Evolutionary conservation across 305 asterid genomes (phyloP), one percentile per base, ranked within the genome.

Genomic region (Fraxinus albicans): DNA sequence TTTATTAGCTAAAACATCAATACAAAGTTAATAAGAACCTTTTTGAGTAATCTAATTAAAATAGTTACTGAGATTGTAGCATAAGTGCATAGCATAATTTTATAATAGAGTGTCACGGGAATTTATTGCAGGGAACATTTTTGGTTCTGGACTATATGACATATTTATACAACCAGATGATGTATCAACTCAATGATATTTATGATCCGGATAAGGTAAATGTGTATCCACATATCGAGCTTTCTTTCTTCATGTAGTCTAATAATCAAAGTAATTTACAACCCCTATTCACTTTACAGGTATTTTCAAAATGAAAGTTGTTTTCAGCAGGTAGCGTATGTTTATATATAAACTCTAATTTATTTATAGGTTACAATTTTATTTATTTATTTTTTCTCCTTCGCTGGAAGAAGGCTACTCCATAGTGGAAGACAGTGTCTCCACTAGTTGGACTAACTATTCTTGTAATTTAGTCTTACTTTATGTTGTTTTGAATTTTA

Each of bases 161-260:
- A 7, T 93, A 91, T 44, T 79, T 86, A 8, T 93, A 97, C 91
- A 87, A 90, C 73, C 88, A 90, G 81, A 93, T 94, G 94, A 85
- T 95, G 91, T 80, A 84, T 80, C 91, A 90, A 79, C 90, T 95
- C 73, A 89, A 84, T 82, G 91, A 89, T 81, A 79, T 88, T 69
- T 94, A 89, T 83, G 97, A 93, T 88, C 89, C 91, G 25, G 79
- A 89, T 63, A 93, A 90, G 93, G 99, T 95, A 85, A n/a, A 79
- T 58, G 21, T 2, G 17, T 53, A 67, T 60, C 5, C 7, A 77
- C 81, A 75, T 83, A 60, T 82, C 27, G 40, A 36, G 83, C 55
- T 58, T 23, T 76, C 21, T 36, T 77, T 33, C 40, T 36, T 50
- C 69, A 15, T 82, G 58, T 74, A 38, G 31, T 79, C 23, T 29